Percentiles rank a stretch among this genome's conserved stretches.
Conservation (phyloP, 2,329 filamentous ascomycete genomes). For the Cladosporium sp. region DNA sequence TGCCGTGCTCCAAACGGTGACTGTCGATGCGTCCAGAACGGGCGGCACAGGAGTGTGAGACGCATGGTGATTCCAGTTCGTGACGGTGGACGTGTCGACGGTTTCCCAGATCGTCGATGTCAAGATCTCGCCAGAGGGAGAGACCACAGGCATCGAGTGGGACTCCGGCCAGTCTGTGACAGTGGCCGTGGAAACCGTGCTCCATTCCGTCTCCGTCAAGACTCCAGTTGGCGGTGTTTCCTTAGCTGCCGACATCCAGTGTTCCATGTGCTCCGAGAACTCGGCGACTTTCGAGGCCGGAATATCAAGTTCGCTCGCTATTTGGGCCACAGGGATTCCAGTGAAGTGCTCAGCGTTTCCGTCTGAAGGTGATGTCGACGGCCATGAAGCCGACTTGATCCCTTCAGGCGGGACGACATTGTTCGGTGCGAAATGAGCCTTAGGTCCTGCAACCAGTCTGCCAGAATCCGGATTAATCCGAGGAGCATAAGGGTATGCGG, state of each 20-base stretch:
- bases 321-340: conserved; percentile 10
- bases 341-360: background rate
- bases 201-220: conserved; percentile 1
- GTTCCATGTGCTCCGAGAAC: background rate
- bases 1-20: background rate
- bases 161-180: conserved; percentile 5
- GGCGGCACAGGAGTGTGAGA: background rate
- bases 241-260: background rate
- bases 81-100: background rate
- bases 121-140: background rate
- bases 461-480: conserved; percentile 8
- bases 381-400: conserved; percentile 7
- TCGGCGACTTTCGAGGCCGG: conserved; percentile 1
- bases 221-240: background rate
- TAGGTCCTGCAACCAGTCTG: conserved; percentile 5
- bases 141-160: background rate
- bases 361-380: conserved; percentile 3
- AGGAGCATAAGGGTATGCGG: conserved; percentile 19
- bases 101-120: background rate
- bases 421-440: conserved; percentile 3
- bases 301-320: conserved; percentile 18
- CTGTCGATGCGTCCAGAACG: background rate
- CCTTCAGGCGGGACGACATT: conserved; percentile 4
- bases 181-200: conserved; percentile 8
- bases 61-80: background rate